phyloP scores from a whole-genome alignment of 345 rosid species.

The Alliaria petiolata region DNA sequence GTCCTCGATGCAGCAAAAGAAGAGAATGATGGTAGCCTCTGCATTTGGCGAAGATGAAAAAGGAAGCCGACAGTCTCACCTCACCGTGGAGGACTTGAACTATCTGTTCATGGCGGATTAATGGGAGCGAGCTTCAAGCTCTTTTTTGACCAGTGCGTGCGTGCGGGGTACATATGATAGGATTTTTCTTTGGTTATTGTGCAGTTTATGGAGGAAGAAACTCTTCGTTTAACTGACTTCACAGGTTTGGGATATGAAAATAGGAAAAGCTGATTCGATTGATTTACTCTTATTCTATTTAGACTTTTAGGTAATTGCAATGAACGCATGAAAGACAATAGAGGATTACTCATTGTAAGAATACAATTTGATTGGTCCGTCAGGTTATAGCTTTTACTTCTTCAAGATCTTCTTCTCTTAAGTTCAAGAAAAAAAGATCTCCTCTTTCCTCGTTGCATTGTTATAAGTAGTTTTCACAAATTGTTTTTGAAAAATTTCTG shows the following conservation, averaged over 20 bases:
- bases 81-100: slow-evolving; percentile 78
- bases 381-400: background rate
- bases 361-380: background rate
- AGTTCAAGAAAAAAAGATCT: too few relatives aligned
- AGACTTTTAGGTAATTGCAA: slow-evolving; percentile 14
- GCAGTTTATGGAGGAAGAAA: slow-evolving; percentile 24
- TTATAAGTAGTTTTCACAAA: too few relatives aligned
- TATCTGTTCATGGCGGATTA: slow-evolving; percentile 81
- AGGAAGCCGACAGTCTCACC: slow-evolving; percentile 69
- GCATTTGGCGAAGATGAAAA: slow-evolving; percentile 94
- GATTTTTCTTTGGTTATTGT: slow-evolving; percentile 13
- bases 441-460: background rate
- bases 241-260: slow-evolving; percentile 22
- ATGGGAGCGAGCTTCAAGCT: slow-evolving; percentile 6
- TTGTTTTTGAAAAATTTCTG: too few relatives aligned
- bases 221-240: slow-evolving; percentile 18
- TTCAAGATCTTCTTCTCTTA: background rate
- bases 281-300: background rate
- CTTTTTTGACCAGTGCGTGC: slow-evolving; percentile 16
- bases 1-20: slow-evolving; percentile 61
- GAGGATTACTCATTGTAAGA: slow-evolving; percentile 6
- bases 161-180: slow-evolving; percentile 27
- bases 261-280: slow-evolving; percentile 24
- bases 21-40: slow-evolving; percentile 90
- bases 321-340: background rate